Evolutionary conservation across 345 rosid genomes (phyloP).

Genomic region (Citrus sp.): DNA sequence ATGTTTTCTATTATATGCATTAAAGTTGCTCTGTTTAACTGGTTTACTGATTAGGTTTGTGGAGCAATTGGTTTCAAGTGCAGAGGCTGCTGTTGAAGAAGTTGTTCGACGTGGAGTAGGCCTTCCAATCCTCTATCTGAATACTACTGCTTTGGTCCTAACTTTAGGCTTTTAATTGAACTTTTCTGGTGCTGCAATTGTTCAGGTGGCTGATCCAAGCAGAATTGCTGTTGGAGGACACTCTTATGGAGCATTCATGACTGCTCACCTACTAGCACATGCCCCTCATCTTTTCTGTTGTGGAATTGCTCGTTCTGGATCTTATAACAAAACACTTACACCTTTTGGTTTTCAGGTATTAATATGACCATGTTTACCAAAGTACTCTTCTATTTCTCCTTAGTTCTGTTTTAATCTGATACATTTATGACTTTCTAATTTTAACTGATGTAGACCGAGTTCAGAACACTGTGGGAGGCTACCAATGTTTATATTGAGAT

Average conservation of each 20-base stretch:
- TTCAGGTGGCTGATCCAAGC: slow-evolving; percentile 82
- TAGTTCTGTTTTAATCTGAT: slow-evolving; percentile 8
- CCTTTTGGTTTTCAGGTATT: slow-evolving; percentile 97
- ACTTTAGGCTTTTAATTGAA: slow-evolving; percentile 9
- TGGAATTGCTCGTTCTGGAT: slow-evolving; percentile 96
- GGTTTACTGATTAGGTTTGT: slow-evolving; percentile 57
- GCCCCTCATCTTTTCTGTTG: slow-evolving; percentile 97
- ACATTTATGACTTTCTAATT: slow-evolving; percentile 3
- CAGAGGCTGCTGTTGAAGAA: slow-evolving; percentile 99
- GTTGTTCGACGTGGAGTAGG: slow-evolving; percentile 86
- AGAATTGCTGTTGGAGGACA: slow-evolving; percentile 98
- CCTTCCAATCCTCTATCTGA: slow-evolving; percentile 11
- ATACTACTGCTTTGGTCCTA: not conserved
- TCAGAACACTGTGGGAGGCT: slow-evolving; percentile 98
- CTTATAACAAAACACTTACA: slow-evolving; percentile 95
- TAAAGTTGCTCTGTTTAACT: not conserved
- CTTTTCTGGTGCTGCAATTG: slow-evolving; percentile 18
- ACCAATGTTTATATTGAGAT: slow-evolving; percentile 75
- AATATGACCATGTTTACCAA: not conserved
- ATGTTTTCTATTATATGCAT: too few species aligned
- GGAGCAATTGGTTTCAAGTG: slow-evolving; percentile 93
- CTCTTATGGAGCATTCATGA: slow-evolving; percentile 98
- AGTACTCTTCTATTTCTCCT: not conserved
- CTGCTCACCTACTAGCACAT: slow-evolving; percentile 97
- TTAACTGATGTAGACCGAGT: slow-evolving; percentile 67